Conservation (phyloP, 2,329 filamentous ascomycete species). For the Alternaria incomplexa region DNA sequence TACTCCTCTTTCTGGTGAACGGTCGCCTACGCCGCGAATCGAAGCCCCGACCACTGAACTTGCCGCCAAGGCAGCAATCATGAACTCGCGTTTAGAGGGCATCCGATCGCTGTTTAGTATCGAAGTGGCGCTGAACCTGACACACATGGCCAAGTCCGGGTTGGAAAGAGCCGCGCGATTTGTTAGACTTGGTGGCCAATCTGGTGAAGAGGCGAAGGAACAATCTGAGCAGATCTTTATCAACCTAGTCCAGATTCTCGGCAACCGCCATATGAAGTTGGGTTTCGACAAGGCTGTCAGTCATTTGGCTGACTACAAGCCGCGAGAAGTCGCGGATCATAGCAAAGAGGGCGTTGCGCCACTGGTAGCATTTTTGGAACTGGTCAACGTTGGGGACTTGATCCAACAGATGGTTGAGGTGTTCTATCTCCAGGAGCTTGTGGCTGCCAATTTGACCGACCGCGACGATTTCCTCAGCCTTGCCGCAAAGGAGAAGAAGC, state of each 20-base stretch:
- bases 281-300: conserved; percentile 93
- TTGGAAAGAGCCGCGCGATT: conserved; percentile 86
- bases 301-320: conserved; percentile 90
- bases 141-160: conserved; percentile 85
- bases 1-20: conserved; percentile 49
- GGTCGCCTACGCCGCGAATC: conserved; percentile 45
- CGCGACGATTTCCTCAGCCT: conserved; percentile 94
- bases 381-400: conserved; percentile 96
- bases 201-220: conserved; percentile 81
- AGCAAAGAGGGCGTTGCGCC: conserved; percentile 80
- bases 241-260: conserved; percentile 79
- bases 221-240: conserved; percentile 93
- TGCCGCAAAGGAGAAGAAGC: conserved; percentile 93
- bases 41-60: conserved; percentile 88
- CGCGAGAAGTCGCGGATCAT: conserved; percentile 77
- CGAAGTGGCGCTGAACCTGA: conserved; percentile 87
- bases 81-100: conserved; percentile 92
- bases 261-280: conserved; percentile 84
- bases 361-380: conserved; percentile 91
- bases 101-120: conserved; percentile 96
- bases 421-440: conserved; percentile 95
- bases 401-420: conserved; percentile 99
- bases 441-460: conserved; percentile 81
- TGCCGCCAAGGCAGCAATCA: conserved; percentile 95
- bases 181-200: conserved; percentile 77